Percentiles rank a stretch among this genome's conserved stretches.
Evolutionary conservation across 2,329 filamentous ascomycete species (phyloP).

Genomic region (Xylariaceae sp.): DNA sequence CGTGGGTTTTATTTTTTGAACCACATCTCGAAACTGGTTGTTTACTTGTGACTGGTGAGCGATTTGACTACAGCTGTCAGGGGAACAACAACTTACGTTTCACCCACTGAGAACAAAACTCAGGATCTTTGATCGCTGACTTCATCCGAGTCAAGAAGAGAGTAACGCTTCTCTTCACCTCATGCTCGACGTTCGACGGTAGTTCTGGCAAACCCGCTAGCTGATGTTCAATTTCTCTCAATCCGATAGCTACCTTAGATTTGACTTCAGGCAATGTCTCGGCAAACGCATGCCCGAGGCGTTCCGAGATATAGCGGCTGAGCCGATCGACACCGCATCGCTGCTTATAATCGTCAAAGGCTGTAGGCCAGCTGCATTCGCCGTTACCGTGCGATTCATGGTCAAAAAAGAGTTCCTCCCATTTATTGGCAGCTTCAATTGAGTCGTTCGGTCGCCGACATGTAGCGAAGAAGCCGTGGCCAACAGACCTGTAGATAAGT

Average conservation of each 20-base stretch:
- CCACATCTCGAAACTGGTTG: conserved; percentile 31
- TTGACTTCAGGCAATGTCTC: conserved; percentile 53
- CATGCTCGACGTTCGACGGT: conserved; percentile 62
- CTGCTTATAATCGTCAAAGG: conserved; percentile 44
- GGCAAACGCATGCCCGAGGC: conserved; percentile 51
- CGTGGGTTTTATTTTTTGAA: conserved; percentile 32
- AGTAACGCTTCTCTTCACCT: conserved; percentile 57
- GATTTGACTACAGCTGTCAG: background rate
- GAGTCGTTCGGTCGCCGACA: conserved; percentile 58
- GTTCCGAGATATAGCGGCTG: conserved; percentile 49
- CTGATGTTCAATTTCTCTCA: conserved; percentile 49
- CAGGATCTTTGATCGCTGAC: conserved; percentile 47
- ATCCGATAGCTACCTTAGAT: conserved; percentile 46
- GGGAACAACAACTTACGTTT: background rate
- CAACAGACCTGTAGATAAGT: conserved; percentile 38
- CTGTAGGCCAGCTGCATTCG: conserved; percentile 49
- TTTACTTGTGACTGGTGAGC: conserved; percentile 16
- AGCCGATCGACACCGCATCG: conserved; percentile 52
- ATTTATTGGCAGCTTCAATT: conserved; percentile 48
- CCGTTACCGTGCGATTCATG: conserved; percentile 27
- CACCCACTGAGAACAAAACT: conserved; percentile 35
- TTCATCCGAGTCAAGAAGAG: conserved; percentile 54
- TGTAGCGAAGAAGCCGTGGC: conserved; percentile 76
- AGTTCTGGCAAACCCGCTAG: conserved; percentile 62
- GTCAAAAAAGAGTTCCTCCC: conserved; percentile 52